Base-by-base conservation (phyloP, 2,329 filamentous ascomycete genomes). In the Trichoderma polysporum region DNA sequence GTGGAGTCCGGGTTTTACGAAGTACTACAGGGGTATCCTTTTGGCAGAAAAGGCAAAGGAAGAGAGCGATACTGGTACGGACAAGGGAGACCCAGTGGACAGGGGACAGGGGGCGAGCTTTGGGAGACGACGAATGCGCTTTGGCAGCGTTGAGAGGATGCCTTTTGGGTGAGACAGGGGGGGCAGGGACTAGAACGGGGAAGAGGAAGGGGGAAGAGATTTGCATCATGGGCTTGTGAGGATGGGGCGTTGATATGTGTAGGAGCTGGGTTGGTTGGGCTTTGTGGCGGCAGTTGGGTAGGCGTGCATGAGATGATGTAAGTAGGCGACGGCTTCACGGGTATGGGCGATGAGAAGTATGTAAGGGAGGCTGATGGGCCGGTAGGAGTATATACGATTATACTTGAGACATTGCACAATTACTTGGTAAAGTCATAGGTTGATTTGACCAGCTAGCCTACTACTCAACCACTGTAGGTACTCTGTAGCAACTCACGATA, bases 231-330 rank as follows among this genome's bases (percentile, higher is more conserved):
- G 58, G 58, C 22, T n/a, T 37, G n/a, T 29, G 37, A n/a, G n/a
- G 39, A 45, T 45, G 39, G 39, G 39, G 39, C 39, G 19, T 17
- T 39, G 60, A 53, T 53, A 49, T 49, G 60, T 63, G 60, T 35
- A 54, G n/a, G 60, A 63, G 27, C 27, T 54, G 60, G 60, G 60
- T 63, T 63, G 60, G 60, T 63, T 63, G 60, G 60, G 49, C 60
- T 41, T n/a, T 39, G 60, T 63, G 60, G 60, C 60, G 60, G 60
- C 25, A 54, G 33, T 63, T 63, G 60, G 60, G 60, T 39, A 22
- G 49, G 15, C 13, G 25, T 41, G 60, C 60, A 33, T 41, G 49
- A 41, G 25, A 47, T 63, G 60, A 63, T 63, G 60, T 63, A 63
- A 63, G 60, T 53, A 35, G 29, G 47, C 47, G 33, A 25, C 12